phyloP scores from a whole-genome alignment of 106 monocot species.

The Dendrobium officinale region DNA sequence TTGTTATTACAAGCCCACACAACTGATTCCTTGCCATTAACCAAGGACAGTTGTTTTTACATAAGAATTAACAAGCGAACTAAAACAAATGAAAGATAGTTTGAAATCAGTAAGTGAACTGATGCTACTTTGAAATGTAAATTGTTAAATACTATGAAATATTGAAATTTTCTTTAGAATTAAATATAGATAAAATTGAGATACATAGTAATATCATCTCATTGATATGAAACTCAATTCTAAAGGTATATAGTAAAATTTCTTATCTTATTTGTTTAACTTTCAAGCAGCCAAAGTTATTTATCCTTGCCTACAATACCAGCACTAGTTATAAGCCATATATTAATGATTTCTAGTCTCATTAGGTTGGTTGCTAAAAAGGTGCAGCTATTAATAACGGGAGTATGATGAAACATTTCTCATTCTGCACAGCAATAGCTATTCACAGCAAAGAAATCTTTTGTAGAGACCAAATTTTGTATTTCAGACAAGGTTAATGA shows the following conservation, averaged over 20 bases:
- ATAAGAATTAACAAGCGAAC: no score
- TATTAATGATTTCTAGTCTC: no score
- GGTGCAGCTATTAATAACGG: background rate
- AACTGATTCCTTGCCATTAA: no score
- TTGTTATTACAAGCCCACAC: no score
- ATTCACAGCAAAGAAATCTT: background rate
- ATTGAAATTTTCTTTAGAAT: background rate
- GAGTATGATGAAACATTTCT: background rate
- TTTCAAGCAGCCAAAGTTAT: background rate
- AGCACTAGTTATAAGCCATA: no score
- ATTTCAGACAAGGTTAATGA: background rate
- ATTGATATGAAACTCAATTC: background rate
- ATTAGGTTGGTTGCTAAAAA: no score
- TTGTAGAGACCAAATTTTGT: background rate
- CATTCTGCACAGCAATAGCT: background rate
- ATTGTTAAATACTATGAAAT: background rate
- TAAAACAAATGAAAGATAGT: no score
- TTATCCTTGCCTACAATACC: background rate
- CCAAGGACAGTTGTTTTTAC: no score
- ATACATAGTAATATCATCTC: no score
- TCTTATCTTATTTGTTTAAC: background rate
- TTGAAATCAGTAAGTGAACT: no score
- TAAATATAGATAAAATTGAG: no score
- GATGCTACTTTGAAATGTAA: background rate
- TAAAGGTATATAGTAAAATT: no score